These are phyloP conservation scores for Mangifera indica DNA, from an alignment of 345 rosid species.

Conservation along the genomic window DNA sequence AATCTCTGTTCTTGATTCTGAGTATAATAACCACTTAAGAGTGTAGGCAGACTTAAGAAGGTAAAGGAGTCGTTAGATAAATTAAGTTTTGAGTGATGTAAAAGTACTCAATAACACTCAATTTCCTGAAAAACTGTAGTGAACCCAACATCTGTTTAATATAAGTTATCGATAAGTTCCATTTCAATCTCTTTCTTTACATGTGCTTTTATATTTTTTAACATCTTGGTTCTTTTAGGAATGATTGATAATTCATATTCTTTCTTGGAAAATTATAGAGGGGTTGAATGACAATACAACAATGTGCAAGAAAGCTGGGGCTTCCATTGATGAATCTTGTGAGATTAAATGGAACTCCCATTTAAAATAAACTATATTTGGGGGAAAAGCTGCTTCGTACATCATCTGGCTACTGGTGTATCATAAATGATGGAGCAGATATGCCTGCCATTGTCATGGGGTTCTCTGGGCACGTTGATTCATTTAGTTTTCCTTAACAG, in stretches of 20 bases:
- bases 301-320: constrained; percentile 35
- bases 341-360: constrained; percentile 60
- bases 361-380: constrained; percentile 59
- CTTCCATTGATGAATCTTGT: constrained; percentile 70
- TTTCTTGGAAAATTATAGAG: neutral
- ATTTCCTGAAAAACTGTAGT: neutral
- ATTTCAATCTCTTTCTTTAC: neutral
- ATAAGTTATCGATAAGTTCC: neutral
- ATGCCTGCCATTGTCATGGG: constrained; percentile 86
- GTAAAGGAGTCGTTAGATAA: constrained; percentile 53
- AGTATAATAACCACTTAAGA: constrained; percentile 62
- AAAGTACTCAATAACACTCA: too few relatives aligned
- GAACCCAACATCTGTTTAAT: neutral
- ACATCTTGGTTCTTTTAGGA: neutral
- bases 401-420: constrained; percentile 75
- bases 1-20: constrained; percentile 64
- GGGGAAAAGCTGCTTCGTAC: constrained; percentile 75
- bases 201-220: neutral
- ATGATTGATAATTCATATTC: neutral
- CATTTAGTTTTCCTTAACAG: neutral
- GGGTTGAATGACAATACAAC: constrained; percentile 17
- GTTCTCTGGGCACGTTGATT: constrained; percentile 55
- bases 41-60: constrained; percentile 45
- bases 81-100: constrained; percentile 64
- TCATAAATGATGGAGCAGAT: constrained; percentile 74